A percentile compares a stretch with the other conserved stretches of the same genome.
Evolutionary conservation across 352 stramenopile genomes (phyloP).

Genomic region (Phytophthora quininea): DNA sequence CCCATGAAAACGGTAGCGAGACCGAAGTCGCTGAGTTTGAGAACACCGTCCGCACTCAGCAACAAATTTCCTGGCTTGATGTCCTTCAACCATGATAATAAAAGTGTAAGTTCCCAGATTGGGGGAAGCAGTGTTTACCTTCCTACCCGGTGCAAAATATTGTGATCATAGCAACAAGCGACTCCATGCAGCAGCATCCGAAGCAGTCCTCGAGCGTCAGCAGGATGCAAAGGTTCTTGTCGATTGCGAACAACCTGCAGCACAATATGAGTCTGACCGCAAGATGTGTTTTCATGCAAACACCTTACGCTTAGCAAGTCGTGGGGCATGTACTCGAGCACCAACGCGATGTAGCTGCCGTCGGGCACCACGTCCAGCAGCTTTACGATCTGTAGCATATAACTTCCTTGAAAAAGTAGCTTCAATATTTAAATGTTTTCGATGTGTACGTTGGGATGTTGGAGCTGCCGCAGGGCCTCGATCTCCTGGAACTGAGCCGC

Average conservation of each 20-base stretch:
- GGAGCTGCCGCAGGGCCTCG: constrained; percentile 72
- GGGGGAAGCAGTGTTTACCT: background rate
- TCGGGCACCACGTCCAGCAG: constrained; percentile 65
- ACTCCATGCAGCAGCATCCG: constrained; percentile 74
- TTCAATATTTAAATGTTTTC: background rate
- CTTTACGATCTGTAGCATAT: constrained; percentile 57
- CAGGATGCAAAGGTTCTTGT: constrained; percentile 36
- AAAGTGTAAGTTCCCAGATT: background rate
- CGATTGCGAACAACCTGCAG: constrained; percentile 50
- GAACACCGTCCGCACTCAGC: constrained; percentile 48
- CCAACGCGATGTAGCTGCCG: constrained; percentile 60
- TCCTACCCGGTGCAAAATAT: constrained; percentile 68
- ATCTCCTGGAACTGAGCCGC: constrained; percentile 77
- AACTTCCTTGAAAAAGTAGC: background rate
- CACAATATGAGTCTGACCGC: background rate
- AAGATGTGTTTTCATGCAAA: background rate
- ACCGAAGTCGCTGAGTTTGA: constrained; percentile 86
- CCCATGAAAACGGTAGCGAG: constrained; percentile 70
- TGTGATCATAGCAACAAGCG: constrained; percentile 60
- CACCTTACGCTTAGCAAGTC: constrained; percentile 58
- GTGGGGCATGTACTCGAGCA: constrained; percentile 74
- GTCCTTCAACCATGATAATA: constrained; percentile 35
- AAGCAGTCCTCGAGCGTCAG: constrained; percentile 61
- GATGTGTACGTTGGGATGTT: constrained; percentile 61
- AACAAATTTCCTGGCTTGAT: constrained; percentile 81